Evolutionary conservation across 495 filamentous ascomycete species (phyloP), one percentile per base, ranked within the genome.

Genomic region (Tetracladium marchalianum): DNA sequence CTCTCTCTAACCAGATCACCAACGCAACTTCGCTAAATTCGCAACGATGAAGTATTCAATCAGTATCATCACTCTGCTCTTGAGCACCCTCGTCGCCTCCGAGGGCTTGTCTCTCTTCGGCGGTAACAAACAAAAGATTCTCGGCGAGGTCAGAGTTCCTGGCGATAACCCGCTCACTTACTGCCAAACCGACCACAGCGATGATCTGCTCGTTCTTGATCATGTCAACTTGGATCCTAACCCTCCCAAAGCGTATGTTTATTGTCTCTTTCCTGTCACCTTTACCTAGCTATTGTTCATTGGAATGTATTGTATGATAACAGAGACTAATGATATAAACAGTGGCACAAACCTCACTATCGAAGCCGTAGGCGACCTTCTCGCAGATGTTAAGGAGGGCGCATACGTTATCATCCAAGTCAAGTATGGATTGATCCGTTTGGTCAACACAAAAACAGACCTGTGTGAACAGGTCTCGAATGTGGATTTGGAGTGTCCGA

Each of bases 361-460:
- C 66, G 70, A 75, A 39, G 92, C 90, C 12, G 66, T 61, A 18
- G 92, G 93, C 47, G 80, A 63, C 12, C 69, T 99, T 38, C 71
- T 66, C 45, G 63, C 90, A 47, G 55, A 63, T 11, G 72, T 99
- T 47, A 72, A 75, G n/a, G 60, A 85, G 33, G 90, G 86, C 42
- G 84, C 93, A 35, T 81, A 80, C 47, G 80, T 95, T 31, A 70
- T 81, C 24, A 62, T 99, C 27, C 72, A 80, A 46, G 90, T 97
- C 67, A 96, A 95, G 64, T 99, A 90, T 62, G 92, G 87, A 52
- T 68, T 94, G 55, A 95, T 99, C 60, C 85, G 80, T 39, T 71
- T 99, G 46, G 76, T 99, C 64, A 83, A 76, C 55, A 82, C 84
- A 45, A 68, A 65, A 46, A 77, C 81, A 55, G 81, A 94, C 60